Evolutionary conservation across 2,329 filamentous ascomycete species (phyloP).

Genomic region (Hyphodiscus sp.): DNA sequence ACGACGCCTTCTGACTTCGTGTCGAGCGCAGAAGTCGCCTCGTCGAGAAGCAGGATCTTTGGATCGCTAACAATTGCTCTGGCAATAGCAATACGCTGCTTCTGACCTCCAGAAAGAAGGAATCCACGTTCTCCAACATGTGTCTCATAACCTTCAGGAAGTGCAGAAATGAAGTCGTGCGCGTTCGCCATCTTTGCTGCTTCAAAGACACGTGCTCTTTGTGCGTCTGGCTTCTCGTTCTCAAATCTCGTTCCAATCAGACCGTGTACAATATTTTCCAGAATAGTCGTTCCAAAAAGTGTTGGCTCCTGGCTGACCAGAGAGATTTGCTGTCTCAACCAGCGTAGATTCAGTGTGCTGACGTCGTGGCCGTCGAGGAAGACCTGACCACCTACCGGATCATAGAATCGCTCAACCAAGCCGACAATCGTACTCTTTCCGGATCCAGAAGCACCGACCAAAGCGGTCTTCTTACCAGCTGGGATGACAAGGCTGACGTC

Average conservation of each 20-base stretch:
- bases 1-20: constrained; percentile 93
- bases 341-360: constrained; percentile 73
- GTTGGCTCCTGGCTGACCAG: constrained; percentile 91
- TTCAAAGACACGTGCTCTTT: constrained; percentile 64
- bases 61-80: constrained; percentile 86
- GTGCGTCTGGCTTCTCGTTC: constrained; percentile 57
- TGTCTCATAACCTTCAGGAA: constrained; percentile 88
- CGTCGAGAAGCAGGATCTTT: constrained; percentile 86
- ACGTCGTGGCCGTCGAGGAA: constrained; percentile 80
- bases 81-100: constrained; percentile 93
- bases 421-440: constrained; percentile 95
- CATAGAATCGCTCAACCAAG: constrained; percentile 89
- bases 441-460: constrained; percentile 90
- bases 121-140: constrained; percentile 95
- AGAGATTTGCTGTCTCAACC: constrained; percentile 87
- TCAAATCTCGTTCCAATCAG: constrained; percentile 80
- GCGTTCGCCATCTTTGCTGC: constrained; percentile 90
- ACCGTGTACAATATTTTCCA: constrained; percentile 82
- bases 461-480: constrained; percentile 83
- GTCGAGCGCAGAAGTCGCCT: constrained; percentile 89
- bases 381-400: constrained; percentile 74
- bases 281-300: constrained; percentile 84
- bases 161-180: constrained; percentile 76
- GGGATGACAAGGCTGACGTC: constrained; percentile 74
- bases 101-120: constrained; percentile 87